Percentiles rank a stretch among this genome's conserved stretches.
Conservation (phyloP, 1,284 basidiomycete genomes). For the Ustilago vetiveriae region DNA sequence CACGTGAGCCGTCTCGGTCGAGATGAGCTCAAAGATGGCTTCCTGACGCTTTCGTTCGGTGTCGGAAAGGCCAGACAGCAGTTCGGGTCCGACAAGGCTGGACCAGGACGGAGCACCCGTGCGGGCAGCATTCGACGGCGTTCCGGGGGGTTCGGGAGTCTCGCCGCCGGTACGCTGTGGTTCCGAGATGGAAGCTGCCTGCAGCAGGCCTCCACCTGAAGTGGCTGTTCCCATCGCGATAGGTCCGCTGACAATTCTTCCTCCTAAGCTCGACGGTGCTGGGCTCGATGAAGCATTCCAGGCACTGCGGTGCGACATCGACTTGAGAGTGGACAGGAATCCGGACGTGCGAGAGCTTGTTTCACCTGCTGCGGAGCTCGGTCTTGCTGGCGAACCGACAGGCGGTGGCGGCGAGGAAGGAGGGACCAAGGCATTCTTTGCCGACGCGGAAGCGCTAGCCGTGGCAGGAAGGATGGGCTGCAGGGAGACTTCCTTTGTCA, state of each 20-base stretch:
- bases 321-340: conserved; percentile 59
- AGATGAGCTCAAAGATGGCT: conserved; percentile 98
- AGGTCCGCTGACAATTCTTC: conserved; percentile 35
- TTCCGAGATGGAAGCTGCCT: conserved; percentile 17
- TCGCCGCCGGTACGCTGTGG: conserved; percentile 16
- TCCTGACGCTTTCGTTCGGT: conserved; percentile 96
- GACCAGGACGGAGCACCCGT: conserved; percentile 78
- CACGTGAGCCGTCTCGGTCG: conserved; percentile 97
- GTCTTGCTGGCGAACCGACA: conserved; percentile 22
- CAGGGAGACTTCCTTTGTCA: conserved; percentile 52
- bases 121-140: conserved; percentile 1
- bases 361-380: conserved; percentile 23
- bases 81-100: conserved; percentile 83
- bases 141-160: neutral
- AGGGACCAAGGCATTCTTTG: conserved; percentile 2
- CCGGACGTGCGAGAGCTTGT: conserved; percentile 41
- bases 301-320: conserved; percentile 43
- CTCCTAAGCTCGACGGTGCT: conserved; percentile 14
- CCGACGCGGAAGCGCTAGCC: conserved; percentile 9
- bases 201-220: conserved; percentile 7
- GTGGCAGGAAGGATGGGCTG: conserved; percentile 38
- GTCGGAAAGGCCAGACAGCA: conserved; percentile 83
- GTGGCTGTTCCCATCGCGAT: conserved; percentile 22
- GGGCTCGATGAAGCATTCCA: conserved; percentile 15
- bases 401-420: conserved; percentile 21